Evolutionary conservation across 148 eudicot species (phyloP).

Genomic region (Chenopodium album): DNA sequence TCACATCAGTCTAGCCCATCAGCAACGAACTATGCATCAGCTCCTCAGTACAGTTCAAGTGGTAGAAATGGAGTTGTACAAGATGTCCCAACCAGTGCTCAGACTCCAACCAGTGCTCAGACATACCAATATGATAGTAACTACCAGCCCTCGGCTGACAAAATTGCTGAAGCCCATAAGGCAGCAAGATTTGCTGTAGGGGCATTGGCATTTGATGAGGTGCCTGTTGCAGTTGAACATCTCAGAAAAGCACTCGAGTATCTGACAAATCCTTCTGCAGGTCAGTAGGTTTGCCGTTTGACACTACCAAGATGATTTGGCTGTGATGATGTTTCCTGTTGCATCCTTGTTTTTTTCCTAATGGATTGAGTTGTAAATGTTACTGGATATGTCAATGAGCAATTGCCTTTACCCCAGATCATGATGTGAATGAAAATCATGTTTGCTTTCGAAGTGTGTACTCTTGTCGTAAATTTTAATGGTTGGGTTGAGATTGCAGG

Average conservation of each 20-base stretch:
- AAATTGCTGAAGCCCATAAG: slow-evolving; percentile 92
- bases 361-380: slow-evolving; percentile 26
- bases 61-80: slow-evolving; percentile 45
- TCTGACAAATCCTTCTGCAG: slow-evolving; percentile 79
- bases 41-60: slow-evolving; percentile 46
- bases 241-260: slow-evolving; percentile 89
- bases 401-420: neutral
- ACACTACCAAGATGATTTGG: slow-evolving; percentile 4
- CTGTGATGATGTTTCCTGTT: slow-evolving; percentile 13
- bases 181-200: slow-evolving; percentile 98
- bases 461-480: neutral
- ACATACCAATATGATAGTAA: slow-evolving; percentile 64
- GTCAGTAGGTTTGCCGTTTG: slow-evolving; percentile 41
- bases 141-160: slow-evolving; percentile 79
- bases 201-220: slow-evolving; percentile 95
- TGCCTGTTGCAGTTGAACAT: slow-evolving; percentile 66
- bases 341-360: neutral
- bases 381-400: slow-evolving; percentile 9
- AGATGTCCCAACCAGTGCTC: slow-evolving; percentile 40
- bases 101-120: slow-evolving; percentile 36
- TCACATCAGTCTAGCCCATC: slow-evolving; percentile 43
- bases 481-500: slow-evolving; percentile 20
- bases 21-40: slow-evolving; percentile 38
- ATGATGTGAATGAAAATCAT: slow-evolving; percentile 24
- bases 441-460: slow-evolving; percentile 15